Evolutionary conservation across 164 flowering plant genomes (phyloP), one percentile per base, ranked within the genome.

Genomic region (Magnolia officinalis): DNA sequence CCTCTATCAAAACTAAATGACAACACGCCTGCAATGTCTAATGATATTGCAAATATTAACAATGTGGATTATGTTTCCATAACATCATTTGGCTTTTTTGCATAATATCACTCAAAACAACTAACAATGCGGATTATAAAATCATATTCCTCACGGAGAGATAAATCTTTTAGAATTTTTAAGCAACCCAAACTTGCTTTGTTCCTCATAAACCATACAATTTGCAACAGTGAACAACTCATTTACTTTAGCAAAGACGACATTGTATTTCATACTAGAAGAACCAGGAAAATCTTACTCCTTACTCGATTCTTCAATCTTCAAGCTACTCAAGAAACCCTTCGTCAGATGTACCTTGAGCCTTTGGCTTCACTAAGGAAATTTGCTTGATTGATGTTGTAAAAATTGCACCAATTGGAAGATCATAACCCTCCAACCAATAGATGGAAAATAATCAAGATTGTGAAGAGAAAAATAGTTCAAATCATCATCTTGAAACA

Each of bases 31-130:
- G 83, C 80, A 80, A 93, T 24, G 26, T 24, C 26, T 24, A 24
- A 24, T 24, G 26, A 24, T 24, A 86, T 74, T 92, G 97, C 72
- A 91, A 96, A 75, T n/a, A n/a, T n/a, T 91, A 96, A 89, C 84
- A 84, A 66, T 49, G 58, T 23, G 9, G 84, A 80, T 68, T 78
- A 50, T 65, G 66, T 18, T 76, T 81, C 81, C 87, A 84, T 82
- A 74, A 63, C 70, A 11, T 84, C 87, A 71, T 0, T 71, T 11
- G 93, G 90, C 73, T 83, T 71, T 64, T 16, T 59, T 37, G 79
- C 73, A 50, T 63, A 67, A 70, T 71, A 83, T 49, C 89, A 81
- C 73, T 50, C 72, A 80, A 93, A 91, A 76, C 80, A 79, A 71
- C 80, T 45, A 76, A 90, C 63, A 50, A 82, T 75, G n/a, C 66